Conservation (phyloP, 208 protist genomes). For the Crithidia brevicula region DNA sequence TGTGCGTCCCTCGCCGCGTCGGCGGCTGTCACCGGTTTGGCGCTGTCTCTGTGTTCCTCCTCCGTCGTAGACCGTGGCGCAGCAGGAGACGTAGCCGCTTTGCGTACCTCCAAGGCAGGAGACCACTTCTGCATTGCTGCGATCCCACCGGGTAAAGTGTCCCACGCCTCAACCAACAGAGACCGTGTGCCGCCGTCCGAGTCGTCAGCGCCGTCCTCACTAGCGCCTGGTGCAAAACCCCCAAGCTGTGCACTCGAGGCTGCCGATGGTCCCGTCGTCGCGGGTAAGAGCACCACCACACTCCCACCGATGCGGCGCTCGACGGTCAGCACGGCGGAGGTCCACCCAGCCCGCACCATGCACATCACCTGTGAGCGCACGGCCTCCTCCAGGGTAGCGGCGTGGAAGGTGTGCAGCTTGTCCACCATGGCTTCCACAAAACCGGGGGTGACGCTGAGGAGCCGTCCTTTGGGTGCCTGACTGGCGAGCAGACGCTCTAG, state of each 20-base stretch:
- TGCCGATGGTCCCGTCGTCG: background rate
- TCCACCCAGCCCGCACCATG: constrained; percentile 48
- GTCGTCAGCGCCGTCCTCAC: background rate
- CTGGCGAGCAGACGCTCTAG: constrained; percentile 61
- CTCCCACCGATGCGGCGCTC: constrained; percentile 31
- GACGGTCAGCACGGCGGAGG: constrained; percentile 63
- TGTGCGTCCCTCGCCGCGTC: background rate
- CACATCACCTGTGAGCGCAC: constrained; percentile 62
- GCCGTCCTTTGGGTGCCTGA: constrained; percentile 49
- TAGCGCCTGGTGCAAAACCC: no score
- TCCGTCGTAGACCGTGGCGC: background rate
- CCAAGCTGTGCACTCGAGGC: background rate
- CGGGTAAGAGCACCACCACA: constrained; percentile 23
- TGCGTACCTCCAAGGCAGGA: background rate
- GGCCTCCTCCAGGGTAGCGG: constrained; percentile 71
- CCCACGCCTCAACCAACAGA: constrained; percentile 27
- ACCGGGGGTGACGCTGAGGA: constrained; percentile 56
- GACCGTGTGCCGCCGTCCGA: constrained; percentile 1
- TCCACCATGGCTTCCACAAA: constrained; percentile 55
- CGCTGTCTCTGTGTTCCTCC: background rate
- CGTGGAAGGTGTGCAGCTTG: constrained; percentile 71
- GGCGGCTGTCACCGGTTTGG: background rate
- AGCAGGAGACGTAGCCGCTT: background rate
- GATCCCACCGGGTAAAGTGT: constrained; percentile 17
- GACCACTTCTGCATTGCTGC: constrained; percentile 26